phyloP scores from a whole-genome alignment of 371 early-diverging fungal genomes.

The Lichtheimia ramosa region DNA sequence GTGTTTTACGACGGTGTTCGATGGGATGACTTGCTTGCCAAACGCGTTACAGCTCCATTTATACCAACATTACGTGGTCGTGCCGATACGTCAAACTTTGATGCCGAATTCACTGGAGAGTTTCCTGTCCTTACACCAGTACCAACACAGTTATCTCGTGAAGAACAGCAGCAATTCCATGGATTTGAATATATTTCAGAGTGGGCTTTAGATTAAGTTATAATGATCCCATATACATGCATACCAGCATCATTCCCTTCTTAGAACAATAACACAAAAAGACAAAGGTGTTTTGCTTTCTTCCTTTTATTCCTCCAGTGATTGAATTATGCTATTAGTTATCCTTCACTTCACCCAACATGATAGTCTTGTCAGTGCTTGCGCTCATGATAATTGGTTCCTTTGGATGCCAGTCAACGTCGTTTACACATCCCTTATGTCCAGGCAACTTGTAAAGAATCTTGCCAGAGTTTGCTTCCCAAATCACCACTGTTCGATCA shows the following conservation, averaged over 20 bases:
- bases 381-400: conserved; percentile 87
- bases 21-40: conserved; percentile 89
- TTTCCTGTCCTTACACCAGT: conserved; percentile 90
- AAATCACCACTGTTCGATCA: conserved; percentile 93
- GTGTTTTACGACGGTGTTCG: conserved; percentile 91
- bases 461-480: conserved; percentile 86
- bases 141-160: conserved; percentile 68
- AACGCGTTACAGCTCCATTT: conserved; percentile 87
- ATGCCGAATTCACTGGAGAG: conserved; percentile 92
- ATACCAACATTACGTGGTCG: conserved; percentile 78
- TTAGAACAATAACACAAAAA: neutral
- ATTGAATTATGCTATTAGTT: neutral
- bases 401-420: conserved; percentile 94
- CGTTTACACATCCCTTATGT: conserved; percentile 95
- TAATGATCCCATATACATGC: no score
- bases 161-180: conserved; percentile 90
- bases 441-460: conserved; percentile 95
- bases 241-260: neutral
- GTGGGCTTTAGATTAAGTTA: conserved; percentile 54
- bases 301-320: neutral
- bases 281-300: neutral
- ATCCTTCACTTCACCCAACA: conserved; percentile 79
- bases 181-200: conserved; percentile 93
- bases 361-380: conserved; percentile 86
- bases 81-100: conserved; percentile 95